A percentile compares a stretch with the other conserved stretches of the same genome.
These are phyloP conservation scores for Cladosporium sp. DNA, from an alignment of 2,329 filamentous ascomycete genomes.

Conservation along the genomic window DNA sequence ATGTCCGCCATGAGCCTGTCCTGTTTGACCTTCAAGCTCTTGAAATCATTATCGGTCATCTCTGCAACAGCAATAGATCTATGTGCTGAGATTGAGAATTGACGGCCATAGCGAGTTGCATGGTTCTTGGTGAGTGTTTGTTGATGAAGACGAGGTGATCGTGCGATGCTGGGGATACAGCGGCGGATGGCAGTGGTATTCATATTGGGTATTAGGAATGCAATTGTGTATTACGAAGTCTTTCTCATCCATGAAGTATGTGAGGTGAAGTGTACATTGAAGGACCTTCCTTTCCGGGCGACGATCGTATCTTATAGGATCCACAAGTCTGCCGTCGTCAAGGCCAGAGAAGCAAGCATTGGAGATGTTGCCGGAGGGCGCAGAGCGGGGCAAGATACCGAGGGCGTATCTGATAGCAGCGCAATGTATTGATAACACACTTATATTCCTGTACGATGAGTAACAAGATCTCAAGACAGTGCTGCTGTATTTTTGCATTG, in stretches of 20 bases:
- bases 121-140: background rate
- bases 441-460: background rate
- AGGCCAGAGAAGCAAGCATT: background rate
- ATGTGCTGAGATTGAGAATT: slow-evolving; percentile 10
- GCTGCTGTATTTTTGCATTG: background rate
- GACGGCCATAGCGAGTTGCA: background rate
- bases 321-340: background rate
- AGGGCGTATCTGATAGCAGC: background rate
- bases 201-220: background rate
- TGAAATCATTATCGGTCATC: slow-evolving; percentile 55
- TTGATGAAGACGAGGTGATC: background rate
- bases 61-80: slow-evolving; percentile 41
- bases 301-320: background rate
- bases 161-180: background rate
- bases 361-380: background rate
- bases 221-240: background rate
- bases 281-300: background rate
- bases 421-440: background rate
- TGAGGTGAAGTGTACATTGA: background rate
- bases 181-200: background rate
- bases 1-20: slow-evolving; percentile 64
- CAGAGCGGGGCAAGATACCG: background rate
- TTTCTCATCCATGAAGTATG: background rate
- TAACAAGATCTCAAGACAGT: background rate
- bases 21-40: slow-evolving; percentile 59